Evolutionary conservation across 1,284 basidiomycete species (phyloP).

Genomic region (Inonotus obliquus): DNA sequence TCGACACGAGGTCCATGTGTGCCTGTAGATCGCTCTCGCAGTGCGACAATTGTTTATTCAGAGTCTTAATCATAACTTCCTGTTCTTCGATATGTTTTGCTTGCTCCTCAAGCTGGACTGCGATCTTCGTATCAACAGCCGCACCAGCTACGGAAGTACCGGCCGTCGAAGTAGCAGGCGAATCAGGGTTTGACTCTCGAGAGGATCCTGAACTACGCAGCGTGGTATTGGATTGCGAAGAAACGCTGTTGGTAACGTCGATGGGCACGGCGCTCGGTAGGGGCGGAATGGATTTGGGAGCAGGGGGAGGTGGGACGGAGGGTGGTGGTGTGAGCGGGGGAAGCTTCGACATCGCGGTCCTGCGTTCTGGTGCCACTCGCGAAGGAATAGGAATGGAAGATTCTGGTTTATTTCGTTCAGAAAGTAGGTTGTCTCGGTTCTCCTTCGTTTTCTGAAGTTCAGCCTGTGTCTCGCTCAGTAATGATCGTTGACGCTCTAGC

Average conservation of each 20-base stretch:
- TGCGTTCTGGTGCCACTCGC: constrained; percentile 45
- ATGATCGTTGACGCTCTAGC: constrained; percentile 69
- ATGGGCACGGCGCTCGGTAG: constrained; percentile 19
- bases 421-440: constrained; percentile 75
- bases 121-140: constrained; percentile 48
- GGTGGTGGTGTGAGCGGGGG: constrained; percentile 89
- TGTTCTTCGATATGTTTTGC: constrained; percentile 76
- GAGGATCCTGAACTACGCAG: constrained; percentile 40
- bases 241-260: constrained; percentile 26
- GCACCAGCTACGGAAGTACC: constrained; percentile 33
- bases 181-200: constrained; percentile 58
- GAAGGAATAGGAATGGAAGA: constrained; percentile 57
- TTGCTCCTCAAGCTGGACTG: constrained; percentile 65
- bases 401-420: constrained; percentile 70
- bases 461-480: constrained; percentile 70
- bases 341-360: constrained; percentile 61
- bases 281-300: constrained; percentile 46
- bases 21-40: constrained; percentile 88
- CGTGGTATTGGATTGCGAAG: constrained; percentile 25
- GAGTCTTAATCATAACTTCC: constrained; percentile 85
- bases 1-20: constrained; percentile 85
- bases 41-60: constrained; percentile 88
- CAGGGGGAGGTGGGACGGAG: constrained; percentile 81
- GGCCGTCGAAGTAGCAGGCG: constrained; percentile 62
- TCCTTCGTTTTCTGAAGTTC: constrained; percentile 72